Evolutionary conservation across 108 stramenopile genomes (phyloP), one percentile per base, ranked within the genome.

Genomic region (Fistulifera pelliculosa): DNA sequence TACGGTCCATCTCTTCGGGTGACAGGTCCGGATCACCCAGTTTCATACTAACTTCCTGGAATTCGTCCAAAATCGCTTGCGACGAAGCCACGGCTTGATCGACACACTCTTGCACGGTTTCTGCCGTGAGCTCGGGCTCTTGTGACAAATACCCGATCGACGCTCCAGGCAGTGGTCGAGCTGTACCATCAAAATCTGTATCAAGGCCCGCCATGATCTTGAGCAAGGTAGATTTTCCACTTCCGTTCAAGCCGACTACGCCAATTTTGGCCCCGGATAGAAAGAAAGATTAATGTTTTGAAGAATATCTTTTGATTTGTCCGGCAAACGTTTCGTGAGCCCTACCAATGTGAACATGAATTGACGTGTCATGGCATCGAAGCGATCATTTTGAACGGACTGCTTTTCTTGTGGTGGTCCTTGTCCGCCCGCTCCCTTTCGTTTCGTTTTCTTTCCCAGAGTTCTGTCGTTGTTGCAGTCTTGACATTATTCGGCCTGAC

Each of bases 121-220:
- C 76, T 48, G 52, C 77, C 47, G 71, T 62, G 7, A 94, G 55
- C 8, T 65, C 61, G 7, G 93, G 93, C 54, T 94, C 93, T 58
- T 94, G 93, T 4, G 89, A 47, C 19, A 94, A 62, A 49, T 94
- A 94, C 7, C 93, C 93, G 52, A 94, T 85, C 24, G 64, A 70
- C 8, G 89, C 87, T 1, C 93, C 93, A 0, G 93, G 93, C 6
- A 85, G 53, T 5, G 93, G 87, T 1, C 85, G 69, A 0, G 93
- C 87, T 22, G 63, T 69, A 0, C 93, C 93, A 56, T 90, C 87
- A 56, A 79, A 94, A 50, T 91, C 89, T n/a, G 50, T 85, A 44
- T 94, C 93, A n/a, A 94, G 62, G n/a, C 91, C 94, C 3, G 92
- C 94, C 86, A 96, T 90, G 49, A 93, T 90, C 70, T 90, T 92